Base-by-base conservation (phyloP, 768 basidiomycete species). In the Serpula lacrymans region DNA sequence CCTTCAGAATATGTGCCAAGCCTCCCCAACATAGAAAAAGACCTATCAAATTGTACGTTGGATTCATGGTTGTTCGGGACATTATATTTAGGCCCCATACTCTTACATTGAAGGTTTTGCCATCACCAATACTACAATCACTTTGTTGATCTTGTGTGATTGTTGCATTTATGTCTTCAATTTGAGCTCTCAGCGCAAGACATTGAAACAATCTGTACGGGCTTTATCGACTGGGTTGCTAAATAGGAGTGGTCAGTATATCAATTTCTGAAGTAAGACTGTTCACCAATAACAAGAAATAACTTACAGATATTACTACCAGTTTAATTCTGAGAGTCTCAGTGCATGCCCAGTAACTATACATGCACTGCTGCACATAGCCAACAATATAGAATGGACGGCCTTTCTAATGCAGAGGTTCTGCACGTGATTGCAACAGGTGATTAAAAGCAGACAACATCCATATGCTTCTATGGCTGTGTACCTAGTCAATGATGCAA, bases 371-470 rank as follows among this genome's bases (percentile, higher is more conserved):
- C 50, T 68, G 2, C 67, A 69, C 35, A 34, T 67, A 34, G 47
- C 51, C 11, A 50, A 62, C 35, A 48, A 54, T 20, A 67, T 69
- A 24, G 34, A 54, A 0, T 56, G 48, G 8, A 67, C 65, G 68
- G 54, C 62, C 2, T 69, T 67, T 39, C 50, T 46, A 17, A 59
- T 68, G 51, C 66, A 70, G 39, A 34, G 59, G 0, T 63, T 51
- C 25, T 68, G 64, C 47, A 62, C 65, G 0, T 39, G 31, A 6
- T 48, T 69, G 8, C 48, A 58, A 28, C 23, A 27, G 0, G 49
- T 35, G 5, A 34, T 69, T 11, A 43, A 43, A 14, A 57, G 53
- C 2, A 39, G 45, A 11, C 13, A 20, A 7, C 42, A 52, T 26
- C 68, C 65, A 13, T 67, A 52, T 52, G 51, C 50, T 1, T 54